Evolutionary conservation across 177 flowering plant genomes (phyloP).

Genomic region (Tripterygium wilfordii): DNA sequence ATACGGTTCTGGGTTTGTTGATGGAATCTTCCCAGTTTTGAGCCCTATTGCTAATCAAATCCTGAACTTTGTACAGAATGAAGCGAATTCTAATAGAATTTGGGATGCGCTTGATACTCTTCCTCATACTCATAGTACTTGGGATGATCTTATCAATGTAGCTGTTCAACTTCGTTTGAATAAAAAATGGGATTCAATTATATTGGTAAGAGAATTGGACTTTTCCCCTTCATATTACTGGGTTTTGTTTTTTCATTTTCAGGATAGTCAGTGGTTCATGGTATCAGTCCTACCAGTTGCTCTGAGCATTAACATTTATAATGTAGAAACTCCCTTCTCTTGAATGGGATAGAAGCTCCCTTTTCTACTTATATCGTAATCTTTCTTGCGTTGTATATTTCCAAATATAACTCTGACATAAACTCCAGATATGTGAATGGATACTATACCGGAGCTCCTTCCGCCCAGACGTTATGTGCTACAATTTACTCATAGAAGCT

Average conservation of each 20-base stretch:
- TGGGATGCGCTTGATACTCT: conserved; percentile 52
- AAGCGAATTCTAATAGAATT: conserved; percentile 26
- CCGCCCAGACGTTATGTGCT: conserved; percentile 72
- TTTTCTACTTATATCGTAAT: not conserved
- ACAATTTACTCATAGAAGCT: conserved; percentile 84
- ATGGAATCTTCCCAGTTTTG: conserved; percentile 86
- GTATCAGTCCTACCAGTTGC: not conserved
- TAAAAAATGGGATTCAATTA: conserved; percentile 63
- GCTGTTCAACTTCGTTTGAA: conserved; percentile 73
- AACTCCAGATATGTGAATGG: conserved; percentile 74
- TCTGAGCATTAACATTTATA: too few relatives aligned
- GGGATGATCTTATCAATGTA: conserved; percentile 85
- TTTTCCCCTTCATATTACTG: not conserved
- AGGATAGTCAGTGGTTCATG: not conserved
- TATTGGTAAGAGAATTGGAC: conserved; percentile 33
- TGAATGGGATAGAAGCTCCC: too few relatives aligned
- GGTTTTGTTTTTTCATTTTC: not conserved
- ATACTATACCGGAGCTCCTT: conserved; percentile 66
- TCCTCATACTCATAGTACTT: conserved; percentile 47
- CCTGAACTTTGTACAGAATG: conserved; percentile 40
- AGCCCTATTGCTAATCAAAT: conserved; percentile 64
- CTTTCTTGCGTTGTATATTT: not conserved
- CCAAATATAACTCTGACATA: conserved; percentile 7
- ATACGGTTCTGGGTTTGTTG: conserved; percentile 89
- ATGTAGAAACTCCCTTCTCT: too few relatives aligned